Evolutionary conservation across 2,329 filamentous ascomycete genomes (phyloP), one percentile per base, ranked within the genome.

Genomic region (Trichoderma sp.): DNA sequence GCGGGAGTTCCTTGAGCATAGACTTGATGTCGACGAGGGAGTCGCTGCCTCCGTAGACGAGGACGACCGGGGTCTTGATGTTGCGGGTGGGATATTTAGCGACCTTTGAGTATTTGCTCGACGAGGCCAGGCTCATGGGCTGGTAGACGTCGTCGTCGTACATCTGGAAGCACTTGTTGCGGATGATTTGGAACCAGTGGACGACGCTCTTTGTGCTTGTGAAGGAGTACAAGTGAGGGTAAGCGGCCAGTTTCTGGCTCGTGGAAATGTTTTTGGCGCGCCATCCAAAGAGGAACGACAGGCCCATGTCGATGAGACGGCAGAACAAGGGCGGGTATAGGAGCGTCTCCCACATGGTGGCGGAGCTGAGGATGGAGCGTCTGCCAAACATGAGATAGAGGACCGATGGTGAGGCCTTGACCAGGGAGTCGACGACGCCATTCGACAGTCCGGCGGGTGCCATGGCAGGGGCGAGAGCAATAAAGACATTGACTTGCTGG

Each of bases 161-260:
- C 93, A 99, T 98, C 81, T 99, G 96, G 81, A 99, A 98, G 30
- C 90, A 94, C 77, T 94, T 93, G 78, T 95, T 98, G 75, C 96
- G 92, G 77, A 99, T 99, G 79, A 99, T 98, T 80, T 99, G 96
- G 81, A 99, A 99, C 96, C 96, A 99, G 80, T 99, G 96, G 0
- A 99, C 96, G 9, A 99, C 94, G 24, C 92, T 95, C 83, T 99
- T 99, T 71, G 94, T 97, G 80, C 93, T 97, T 0, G 95, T 98
- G 80, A 95, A 98, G 0, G 95, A 98, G 84, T 97, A 99, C 0
- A 99, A 84, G 83, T 99, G 96, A 11, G 95, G 92, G 80, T 99
- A 99, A 1, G 94, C 94, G 3, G 96, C 96, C 21, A 99, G 88
- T 79, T 99, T 99, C 81, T 99, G 96, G 71, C 92, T 91, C 0